Conservation (phyloP, 2,329 filamentous ascomycete genomes). For the Talaromyces funiculosus region DNA sequence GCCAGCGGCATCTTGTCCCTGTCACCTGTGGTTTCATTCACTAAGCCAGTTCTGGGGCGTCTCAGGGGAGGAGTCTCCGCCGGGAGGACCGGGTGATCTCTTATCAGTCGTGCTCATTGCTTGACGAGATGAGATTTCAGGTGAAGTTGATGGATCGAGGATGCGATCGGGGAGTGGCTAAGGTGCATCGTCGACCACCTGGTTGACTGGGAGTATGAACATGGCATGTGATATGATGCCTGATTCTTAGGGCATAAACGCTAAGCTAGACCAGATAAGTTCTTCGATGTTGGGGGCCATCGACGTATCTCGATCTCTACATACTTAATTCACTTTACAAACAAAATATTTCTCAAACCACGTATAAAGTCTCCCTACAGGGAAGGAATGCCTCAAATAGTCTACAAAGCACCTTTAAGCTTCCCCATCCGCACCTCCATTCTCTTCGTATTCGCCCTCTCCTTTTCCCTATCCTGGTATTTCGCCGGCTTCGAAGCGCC, state of each 20-base stretch:
- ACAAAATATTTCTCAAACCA: background rate
- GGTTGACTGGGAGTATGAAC: too few species aligned
- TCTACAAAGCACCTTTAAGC: background rate
- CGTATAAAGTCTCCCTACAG: background rate
- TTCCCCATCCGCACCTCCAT: background rate
- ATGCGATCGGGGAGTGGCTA: too few species aligned
- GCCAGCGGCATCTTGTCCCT: background rate
- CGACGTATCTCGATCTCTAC: background rate
- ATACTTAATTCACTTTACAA: background rate
- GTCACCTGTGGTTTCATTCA: background rate
- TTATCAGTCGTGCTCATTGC: background rate
- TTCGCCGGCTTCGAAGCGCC: background rate
- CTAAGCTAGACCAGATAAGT: background rate
- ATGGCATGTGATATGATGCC: background rate
- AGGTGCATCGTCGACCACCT: conserved; percentile 20
- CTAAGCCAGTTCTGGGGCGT: background rate
- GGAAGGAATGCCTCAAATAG: background rate
- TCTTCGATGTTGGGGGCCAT: background rate
- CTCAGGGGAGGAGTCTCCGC: background rate
- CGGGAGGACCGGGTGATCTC: background rate
- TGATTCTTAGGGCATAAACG: background rate
- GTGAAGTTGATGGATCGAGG: background rate
- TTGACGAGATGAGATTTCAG: background rate
- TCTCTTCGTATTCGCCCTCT: background rate
- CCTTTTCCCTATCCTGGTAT: background rate